Evolutionary conservation across 768 basidiomycete genomes (phyloP).

Genomic region (Chiua virens): DNA sequence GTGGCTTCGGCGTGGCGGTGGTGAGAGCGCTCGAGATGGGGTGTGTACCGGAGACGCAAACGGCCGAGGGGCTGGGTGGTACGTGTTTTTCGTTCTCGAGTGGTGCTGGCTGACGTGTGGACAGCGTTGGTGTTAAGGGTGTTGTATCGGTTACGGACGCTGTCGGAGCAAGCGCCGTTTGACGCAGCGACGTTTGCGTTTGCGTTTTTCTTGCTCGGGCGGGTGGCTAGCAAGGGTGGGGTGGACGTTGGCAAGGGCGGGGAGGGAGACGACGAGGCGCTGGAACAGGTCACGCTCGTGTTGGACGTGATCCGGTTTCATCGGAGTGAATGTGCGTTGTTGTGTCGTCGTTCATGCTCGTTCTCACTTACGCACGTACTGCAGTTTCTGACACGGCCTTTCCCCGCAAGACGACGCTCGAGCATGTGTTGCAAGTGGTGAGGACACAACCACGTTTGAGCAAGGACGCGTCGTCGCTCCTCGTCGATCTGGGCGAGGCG

Average conservation of each 20-base stretch:
- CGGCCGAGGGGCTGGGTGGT: constrained; percentile 63
- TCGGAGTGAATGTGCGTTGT: constrained; percentile 27
- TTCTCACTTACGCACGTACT: not conserved
- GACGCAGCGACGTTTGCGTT: constrained; percentile 88
- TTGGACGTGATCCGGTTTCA: constrained; percentile 42
- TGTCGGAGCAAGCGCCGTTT: constrained; percentile 80
- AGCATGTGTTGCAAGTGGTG: constrained; percentile 70
- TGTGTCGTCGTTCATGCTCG: not conserved
- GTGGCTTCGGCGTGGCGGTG: constrained; percentile 83
- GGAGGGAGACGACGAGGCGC: constrained; percentile 49
- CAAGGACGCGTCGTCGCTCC: constrained; percentile 79
- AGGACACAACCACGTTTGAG: constrained; percentile 74
- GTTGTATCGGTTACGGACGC: constrained; percentile 76
- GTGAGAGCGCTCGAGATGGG: constrained; percentile 68
- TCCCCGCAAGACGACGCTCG: constrained; percentile 70
- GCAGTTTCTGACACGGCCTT: constrained; percentile 69
- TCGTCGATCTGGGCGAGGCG: constrained; percentile 80
- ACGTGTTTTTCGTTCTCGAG: not conserved
- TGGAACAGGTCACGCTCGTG: constrained; percentile 78
- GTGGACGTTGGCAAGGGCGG: constrained; percentile 38
- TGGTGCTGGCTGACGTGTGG: not conserved
- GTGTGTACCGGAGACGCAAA: constrained; percentile 69
- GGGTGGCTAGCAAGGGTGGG: constrained; percentile 70
- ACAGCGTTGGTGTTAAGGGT: constrained; percentile 80
- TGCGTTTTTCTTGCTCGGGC: constrained; percentile 68